Percentiles rank a stretch among this genome's conserved stretches.
These are phyloP conservation scores for Pneumocystis carinii DNA, from an alignment of 1,139 yeast genomes.

Conservation along the genomic window DNA sequence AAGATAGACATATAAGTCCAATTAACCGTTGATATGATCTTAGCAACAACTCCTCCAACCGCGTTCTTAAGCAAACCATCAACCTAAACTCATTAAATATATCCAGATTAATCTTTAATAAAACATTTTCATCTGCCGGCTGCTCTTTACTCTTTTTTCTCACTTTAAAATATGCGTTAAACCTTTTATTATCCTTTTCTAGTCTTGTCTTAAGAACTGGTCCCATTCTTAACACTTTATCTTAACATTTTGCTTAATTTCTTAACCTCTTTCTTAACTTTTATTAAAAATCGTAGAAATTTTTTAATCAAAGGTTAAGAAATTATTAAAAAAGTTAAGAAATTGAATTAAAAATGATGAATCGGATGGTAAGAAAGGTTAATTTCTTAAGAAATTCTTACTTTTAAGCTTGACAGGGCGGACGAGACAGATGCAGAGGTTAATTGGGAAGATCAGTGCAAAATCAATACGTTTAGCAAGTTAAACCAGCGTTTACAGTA, in stretches of 20 bases:
- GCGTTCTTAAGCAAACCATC: neutral
- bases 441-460: slow-evolving; percentile 74
- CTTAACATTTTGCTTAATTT: neutral
- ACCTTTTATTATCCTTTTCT: neutral
- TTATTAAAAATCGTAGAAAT: neutral
- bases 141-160: neutral
- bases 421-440: slow-evolving; percentile 27
- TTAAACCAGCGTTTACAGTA: slow-evolving; percentile 52
- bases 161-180: neutral
- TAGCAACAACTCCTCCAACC: neutral
- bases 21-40: neutral
- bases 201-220: neutral
- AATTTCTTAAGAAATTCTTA: neutral
- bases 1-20: neutral
- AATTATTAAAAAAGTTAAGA: neutral
- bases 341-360: neutral
- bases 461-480: slow-evolving; percentile 76
- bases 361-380: neutral
- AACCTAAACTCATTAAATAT: neutral
- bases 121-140: neutral
- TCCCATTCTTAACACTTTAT: neutral
- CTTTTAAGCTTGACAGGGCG: neutral
- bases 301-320: neutral
- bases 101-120: neutral
- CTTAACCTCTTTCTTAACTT: no score